Percentiles rank a stretch among this genome's conserved stretches.
Conservation (phyloP, 305 asterid genomes). For the Euphrasia arctica region DNA sequence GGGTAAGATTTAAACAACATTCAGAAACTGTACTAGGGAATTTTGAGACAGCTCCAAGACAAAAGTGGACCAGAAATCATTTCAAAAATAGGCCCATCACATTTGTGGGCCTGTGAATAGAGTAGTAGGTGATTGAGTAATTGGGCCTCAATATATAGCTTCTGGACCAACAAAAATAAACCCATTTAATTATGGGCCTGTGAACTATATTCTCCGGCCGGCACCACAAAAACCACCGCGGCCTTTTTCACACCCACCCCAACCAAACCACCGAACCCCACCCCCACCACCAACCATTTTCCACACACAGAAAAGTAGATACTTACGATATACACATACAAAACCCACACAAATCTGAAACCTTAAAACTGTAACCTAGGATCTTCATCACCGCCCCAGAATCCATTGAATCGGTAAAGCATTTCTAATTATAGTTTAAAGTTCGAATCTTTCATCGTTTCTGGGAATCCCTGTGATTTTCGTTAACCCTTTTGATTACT, state of each 20-base stretch:
- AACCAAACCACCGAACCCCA: too few species aligned
- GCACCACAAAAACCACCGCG: too few species aligned
- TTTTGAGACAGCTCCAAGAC: too few species aligned
- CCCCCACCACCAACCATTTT: not conserved
- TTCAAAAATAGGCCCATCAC: too few species aligned
- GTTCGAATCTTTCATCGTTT: not conserved
- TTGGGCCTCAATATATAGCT: too few species aligned
- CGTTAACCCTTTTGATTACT: not conserved
- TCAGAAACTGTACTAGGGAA: not conserved
- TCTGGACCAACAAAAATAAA: too few species aligned
- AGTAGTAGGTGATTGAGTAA: too few species aligned
- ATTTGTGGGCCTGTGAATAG: too few species aligned
- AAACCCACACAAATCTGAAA: conserved; percentile 3
- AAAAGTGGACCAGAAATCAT: too few species aligned
- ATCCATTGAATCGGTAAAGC: conserved; percentile 21
- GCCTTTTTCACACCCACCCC: too few species aligned
- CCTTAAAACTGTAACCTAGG: conserved; percentile 3
- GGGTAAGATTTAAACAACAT: not conserved
- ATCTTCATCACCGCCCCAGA: not conserved
- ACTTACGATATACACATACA: not conserved
- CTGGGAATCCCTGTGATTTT: not conserved
- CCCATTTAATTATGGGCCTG: too few species aligned
- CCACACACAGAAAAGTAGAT: not conserved
- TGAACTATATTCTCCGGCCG: too few species aligned
- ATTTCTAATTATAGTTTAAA: not conserved